A percentile compares a stretch with the other conserved stretches of the same genome.
phyloP scores from a whole-genome alignment of 2,329 filamentous ascomycete genomes.

The Mycosphaerella arachidis region DNA sequence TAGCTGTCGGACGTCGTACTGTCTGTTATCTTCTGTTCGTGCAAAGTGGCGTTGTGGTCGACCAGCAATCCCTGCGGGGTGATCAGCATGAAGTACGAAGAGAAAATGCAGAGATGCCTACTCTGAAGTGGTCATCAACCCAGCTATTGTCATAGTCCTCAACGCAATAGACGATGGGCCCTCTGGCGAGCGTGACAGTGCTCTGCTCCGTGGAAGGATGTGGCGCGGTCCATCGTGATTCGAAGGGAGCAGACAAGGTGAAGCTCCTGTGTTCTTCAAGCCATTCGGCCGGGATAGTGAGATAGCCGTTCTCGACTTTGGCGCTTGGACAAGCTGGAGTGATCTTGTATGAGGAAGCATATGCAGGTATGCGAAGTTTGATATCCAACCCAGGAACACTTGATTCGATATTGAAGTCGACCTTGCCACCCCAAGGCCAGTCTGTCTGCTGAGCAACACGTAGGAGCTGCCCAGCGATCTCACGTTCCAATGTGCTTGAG shows the following conservation, averaged over 20 bases:
- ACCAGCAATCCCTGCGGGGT: constrained; percentile 5
- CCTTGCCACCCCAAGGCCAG: constrained; percentile 55
- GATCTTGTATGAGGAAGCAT: constrained; percentile 41
- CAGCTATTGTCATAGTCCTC: constrained; percentile 57
- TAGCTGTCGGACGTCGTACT: constrained; percentile 27
- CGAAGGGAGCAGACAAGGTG: constrained; percentile 44
- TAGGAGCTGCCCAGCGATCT: constrained; percentile 34
- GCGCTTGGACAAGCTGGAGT: constrained; percentile 33
- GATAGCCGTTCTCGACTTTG: constrained; percentile 47
- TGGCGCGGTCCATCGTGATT: constrained; percentile 47
- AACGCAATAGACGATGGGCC: constrained; percentile 57
- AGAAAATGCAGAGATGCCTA: constrained; percentile 22
- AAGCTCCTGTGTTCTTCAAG: constrained; percentile 40
- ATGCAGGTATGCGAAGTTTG: constrained; percentile 52
- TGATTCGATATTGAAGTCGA: constrained; percentile 44
- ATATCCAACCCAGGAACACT: constrained; percentile 37
- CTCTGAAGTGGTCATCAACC: constrained; percentile 54
- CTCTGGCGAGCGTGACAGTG: constrained; percentile 52
- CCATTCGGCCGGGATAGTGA: constrained; percentile 44
- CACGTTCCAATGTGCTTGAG: constrained; percentile 43
- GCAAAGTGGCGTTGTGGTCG: constrained; percentile 10
- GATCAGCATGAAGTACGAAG: not conserved
- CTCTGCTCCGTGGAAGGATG: constrained; percentile 55
- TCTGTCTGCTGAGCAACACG: constrained; percentile 48
- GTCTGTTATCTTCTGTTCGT: constrained; percentile 20